Evolutionary conservation across 495 filamentous ascomycete genomes (phyloP).

Genomic region (Penicillium maclennaniae): DNA sequence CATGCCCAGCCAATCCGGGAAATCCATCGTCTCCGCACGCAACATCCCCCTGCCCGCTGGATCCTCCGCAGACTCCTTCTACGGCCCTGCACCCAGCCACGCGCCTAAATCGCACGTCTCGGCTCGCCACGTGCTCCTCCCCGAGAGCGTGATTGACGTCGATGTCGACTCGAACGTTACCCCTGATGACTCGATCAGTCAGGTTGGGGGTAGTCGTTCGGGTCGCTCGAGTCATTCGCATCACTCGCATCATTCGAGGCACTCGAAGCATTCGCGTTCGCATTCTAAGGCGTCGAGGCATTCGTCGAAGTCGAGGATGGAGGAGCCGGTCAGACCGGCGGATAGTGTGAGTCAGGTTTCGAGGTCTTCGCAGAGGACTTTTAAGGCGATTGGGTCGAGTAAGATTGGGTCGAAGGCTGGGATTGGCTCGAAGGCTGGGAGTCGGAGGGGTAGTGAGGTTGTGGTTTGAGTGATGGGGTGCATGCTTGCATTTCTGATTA

Average conservation of each 20-base stretch:
- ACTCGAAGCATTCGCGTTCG: no score
- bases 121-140: slow-evolving; percentile 43
- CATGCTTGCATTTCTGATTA: no score
- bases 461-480: no score
- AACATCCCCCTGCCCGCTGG: slow-evolving; percentile 15
- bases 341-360: slow-evolving; percentile 67
- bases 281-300: slow-evolving; percentile 32
- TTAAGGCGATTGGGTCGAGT: no score
- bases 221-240: slow-evolving; percentile 26
- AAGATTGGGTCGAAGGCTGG: no score
- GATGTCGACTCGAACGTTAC: slow-evolving; percentile 34
- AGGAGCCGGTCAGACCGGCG: slow-evolving; percentile 51
- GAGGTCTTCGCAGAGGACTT: slow-evolving; percentile 34
- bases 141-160: slow-evolving; percentile 41
- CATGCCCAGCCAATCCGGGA: no score
- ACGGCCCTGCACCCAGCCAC: slow-evolving; percentile 12
- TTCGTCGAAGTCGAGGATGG: slow-evolving; percentile 29
- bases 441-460: no score
- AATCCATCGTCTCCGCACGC: no score
- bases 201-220: slow-evolving; percentile 29
- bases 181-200: slow-evolving; percentile 39
- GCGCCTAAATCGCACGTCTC: slow-evolving; percentile 27
- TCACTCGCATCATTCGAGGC: slow-evolving; percentile 30
- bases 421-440: no score
- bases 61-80: slow-evolving; percentile 12